phyloP scores from a whole-genome alignment of 208 protist genomes.

The Trypanosoma brucei region DNA sequence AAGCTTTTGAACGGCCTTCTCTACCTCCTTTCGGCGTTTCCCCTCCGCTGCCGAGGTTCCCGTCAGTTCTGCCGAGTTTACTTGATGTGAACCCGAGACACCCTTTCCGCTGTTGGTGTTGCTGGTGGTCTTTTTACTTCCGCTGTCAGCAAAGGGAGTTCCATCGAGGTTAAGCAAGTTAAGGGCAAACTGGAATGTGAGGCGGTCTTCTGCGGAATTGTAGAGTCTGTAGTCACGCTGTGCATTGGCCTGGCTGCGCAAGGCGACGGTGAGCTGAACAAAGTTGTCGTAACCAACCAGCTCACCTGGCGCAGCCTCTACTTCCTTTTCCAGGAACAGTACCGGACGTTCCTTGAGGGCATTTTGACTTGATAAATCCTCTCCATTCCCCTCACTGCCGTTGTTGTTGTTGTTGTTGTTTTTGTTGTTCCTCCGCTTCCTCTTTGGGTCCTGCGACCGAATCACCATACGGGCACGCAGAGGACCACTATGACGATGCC shows the following conservation, averaged over 20 bases:
- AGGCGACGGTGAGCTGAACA: conserved; percentile 34
- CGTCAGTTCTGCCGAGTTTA: conserved; percentile 2
- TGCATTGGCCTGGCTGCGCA: conserved; percentile 39
- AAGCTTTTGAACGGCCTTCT: conserved; percentile 17
- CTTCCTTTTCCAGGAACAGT: conserved; percentile 57
- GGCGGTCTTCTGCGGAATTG: conserved; percentile 53
- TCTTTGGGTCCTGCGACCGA: conserved; percentile 70
- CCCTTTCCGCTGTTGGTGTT: conserved; percentile 22
- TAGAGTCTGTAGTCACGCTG: conserved; percentile 67
- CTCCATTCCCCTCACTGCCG: background rate
- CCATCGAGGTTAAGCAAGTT: conserved; percentile 32
- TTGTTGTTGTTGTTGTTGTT: background rate
- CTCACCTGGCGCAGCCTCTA: conserved; percentile 42
- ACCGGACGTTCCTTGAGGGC: conserved; percentile 29
- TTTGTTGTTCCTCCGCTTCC: conserved; percentile 46
- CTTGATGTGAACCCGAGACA: conserved; percentile 5
- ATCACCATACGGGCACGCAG: conserved; percentile 47
- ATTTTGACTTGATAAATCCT: conserved; percentile 2
- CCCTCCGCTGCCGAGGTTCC: conserved; percentile 16
- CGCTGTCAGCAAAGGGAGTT: conserved; percentile 23
- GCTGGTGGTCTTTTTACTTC: conserved; percentile 13
- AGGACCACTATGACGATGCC: conserved; percentile 50
- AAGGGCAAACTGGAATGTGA: conserved; percentile 72
- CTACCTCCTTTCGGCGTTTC: conserved; percentile 20
- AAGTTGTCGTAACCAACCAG: conserved; percentile 64